Percentiles rank a stretch among this genome's conserved stretches.
phyloP scores from a whole-genome alignment of 495 filamentous ascomycete species.

The Cudoniella acicularis region DNA sequence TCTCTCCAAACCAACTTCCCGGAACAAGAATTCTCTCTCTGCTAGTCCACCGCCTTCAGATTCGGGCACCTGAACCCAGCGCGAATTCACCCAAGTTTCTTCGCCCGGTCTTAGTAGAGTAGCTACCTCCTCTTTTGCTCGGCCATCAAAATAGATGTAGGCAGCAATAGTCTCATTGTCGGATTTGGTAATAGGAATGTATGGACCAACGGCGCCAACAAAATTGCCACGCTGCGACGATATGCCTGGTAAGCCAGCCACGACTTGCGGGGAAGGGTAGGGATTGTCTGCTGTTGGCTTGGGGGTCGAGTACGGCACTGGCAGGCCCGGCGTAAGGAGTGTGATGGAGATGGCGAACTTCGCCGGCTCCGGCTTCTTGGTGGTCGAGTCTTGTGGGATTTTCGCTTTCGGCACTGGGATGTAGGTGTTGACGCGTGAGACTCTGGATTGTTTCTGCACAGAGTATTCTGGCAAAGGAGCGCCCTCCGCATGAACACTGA shows the following conservation, averaged over 20 bases:
- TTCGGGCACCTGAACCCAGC: slow-evolving; percentile 92
- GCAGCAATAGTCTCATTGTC: slow-evolving; percentile 95
- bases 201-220: slow-evolving; percentile 67
- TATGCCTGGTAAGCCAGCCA: slow-evolving; percentile 43
- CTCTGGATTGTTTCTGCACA: slow-evolving; percentile 86
- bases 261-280: slow-evolving; percentile 71
- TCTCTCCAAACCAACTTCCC: slow-evolving; percentile 91
- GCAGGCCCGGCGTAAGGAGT: slow-evolving; percentile 79
- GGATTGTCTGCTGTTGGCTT: slow-evolving; percentile 69
- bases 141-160: slow-evolving; percentile 98
- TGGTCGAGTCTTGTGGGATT: slow-evolving; percentile 58
- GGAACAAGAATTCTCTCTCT: slow-evolving; percentile 95
- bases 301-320: slow-evolving; percentile 85
- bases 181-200: slow-evolving; percentile 82
- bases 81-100: slow-evolving; percentile 97
- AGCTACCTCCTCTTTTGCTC: slow-evolving; percentile 94
- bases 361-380: slow-evolving; percentile 78
- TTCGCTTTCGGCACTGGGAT: slow-evolving; percentile 91
- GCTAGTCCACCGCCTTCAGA: slow-evolving; percentile 91
- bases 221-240: slow-evolving; percentile 18
- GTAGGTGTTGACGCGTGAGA: slow-evolving; percentile 91
- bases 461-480: slow-evolving; percentile 89
- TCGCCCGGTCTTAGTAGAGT: slow-evolving; percentile 89
- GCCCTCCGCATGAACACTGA: slow-evolving; percentile 90
- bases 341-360: slow-evolving; percentile 97